Base-by-base conservation (phyloP, 2,329 filamentous ascomycete genomes). In the Zymoseptoria tritici region DNA sequence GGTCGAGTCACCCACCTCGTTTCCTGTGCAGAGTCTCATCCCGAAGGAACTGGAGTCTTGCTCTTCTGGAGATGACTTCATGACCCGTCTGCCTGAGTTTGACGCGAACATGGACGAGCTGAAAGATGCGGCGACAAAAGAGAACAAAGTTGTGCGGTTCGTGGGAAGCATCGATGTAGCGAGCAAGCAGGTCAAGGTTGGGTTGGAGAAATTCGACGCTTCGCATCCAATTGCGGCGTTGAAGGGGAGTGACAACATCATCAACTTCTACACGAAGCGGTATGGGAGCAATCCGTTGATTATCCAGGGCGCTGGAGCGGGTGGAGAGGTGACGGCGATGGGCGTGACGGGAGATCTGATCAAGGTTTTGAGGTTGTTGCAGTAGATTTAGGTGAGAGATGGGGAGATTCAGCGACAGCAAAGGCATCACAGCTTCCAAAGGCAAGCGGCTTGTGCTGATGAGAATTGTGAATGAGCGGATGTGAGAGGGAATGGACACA, bases 231-330 rank as follows among this genome's bases (percentile, higher is more conserved):
- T 99, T 77, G 94, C 94, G 13, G 88, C 89, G 54, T 81, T 99
- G 60, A 96, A 96, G 83, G 94, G 94, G 42, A 97, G 92, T 75
- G 94, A 97, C 74, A 99, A 99, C 80, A 96, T 99, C 74, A 96
- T 99, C 73, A 96, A 88, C 80, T 97, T 99, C 81, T 96, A 97
- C 78, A 99, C 94, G 5, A 89, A 95, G 81, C 84, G 94, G 70
- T 99, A 99, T 73, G 91, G 91, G 60, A 83, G 81, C 72, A 95
- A 93, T 76, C 92, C 94, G 51, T 80, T 99, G 64, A 96, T 97
- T 72, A 85, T 99, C 64, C 93, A 97, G 79, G 94, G 94, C 61
- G 91, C 91, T 42, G 94, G 78, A 62, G 94, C 94, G 24, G 94
- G 94, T 68, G 92, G 90, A 65, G 92, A 97, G 52, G 91, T 97